A percentile compares a stretch with the other conserved stretches of the same genome.
These are phyloP conservation scores for Prorocentrum cordatum DNA, from an alignment of 169 alveolate species.

Conservation along the genomic window DNA sequence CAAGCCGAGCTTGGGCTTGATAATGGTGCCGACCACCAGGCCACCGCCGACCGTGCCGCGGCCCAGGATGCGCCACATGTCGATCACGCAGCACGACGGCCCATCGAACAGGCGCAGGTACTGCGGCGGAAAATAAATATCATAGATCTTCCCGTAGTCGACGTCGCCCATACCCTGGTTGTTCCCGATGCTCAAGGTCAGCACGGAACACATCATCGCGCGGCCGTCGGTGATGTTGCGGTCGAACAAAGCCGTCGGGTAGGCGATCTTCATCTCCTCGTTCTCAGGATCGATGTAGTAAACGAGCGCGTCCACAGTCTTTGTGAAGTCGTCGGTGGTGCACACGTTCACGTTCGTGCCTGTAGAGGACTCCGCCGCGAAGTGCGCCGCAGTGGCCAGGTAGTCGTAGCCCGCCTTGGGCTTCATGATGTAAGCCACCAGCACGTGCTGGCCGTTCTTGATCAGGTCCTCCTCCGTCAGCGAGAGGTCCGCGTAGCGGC, in stretches of 20 bases:
- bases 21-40: too few relatives aligned
- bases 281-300: constrained; percentile 60
- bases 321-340: constrained; percentile 65
- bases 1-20: too few relatives aligned
- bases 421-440: constrained; percentile 22
- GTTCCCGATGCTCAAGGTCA: constrained; percentile 41
- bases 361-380: constrained; percentile 35
- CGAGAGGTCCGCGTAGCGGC: too few relatives aligned
- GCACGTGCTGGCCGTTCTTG: constrained; percentile 12
- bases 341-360: constrained; percentile 57
- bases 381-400: constrained; percentile 55
- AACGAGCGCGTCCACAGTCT: constrained; percentile 66
- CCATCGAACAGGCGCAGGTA: too few relatives aligned
- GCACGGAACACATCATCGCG: neutral
- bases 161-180: too few relatives aligned
- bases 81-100: too few relatives aligned
- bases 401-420: constrained; percentile 25
- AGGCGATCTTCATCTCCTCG: constrained; percentile 70
- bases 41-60: too few relatives aligned
- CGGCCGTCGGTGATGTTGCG: constrained; percentile 28
- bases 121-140: too few relatives aligned
- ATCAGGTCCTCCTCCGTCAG: too few relatives aligned
- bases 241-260: constrained; percentile 26
- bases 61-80: too few relatives aligned
- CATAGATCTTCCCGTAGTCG: too few relatives aligned